Conservation (phyloP, 2,329 filamentous ascomycete species). For the Whalleya microplaca region DNA sequence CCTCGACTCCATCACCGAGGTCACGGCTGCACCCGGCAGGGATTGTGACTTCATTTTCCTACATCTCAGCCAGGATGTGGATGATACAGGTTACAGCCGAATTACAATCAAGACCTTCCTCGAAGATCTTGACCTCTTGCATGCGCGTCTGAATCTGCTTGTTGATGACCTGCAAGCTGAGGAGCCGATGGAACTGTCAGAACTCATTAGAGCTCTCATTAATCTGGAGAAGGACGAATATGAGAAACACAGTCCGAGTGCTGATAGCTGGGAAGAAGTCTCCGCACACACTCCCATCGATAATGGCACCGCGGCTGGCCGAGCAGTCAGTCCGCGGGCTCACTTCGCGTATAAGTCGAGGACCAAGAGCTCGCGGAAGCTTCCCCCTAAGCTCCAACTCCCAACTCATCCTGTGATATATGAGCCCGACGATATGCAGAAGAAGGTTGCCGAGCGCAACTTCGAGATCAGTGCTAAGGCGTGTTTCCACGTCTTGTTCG, state of each 20-base stretch:
- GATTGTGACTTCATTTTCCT: constrained; percentile 94
- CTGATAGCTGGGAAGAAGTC: constrained; percentile 91
- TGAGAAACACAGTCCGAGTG: constrained; percentile 68
- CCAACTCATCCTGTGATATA: constrained; percentile 81
- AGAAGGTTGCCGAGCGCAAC: constrained; percentile 74
- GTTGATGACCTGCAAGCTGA: constrained; percentile 79
- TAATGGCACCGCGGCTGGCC: constrained; percentile 53
- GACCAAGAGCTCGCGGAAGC: constrained; percentile 40
- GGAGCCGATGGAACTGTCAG: constrained; percentile 68
- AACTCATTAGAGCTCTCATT: constrained; percentile 72
- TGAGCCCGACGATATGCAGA: constrained; percentile 79
- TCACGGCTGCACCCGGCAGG: constrained; percentile 84
- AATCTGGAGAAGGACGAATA: constrained; percentile 70
- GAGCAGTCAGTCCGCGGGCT: constrained; percentile 40
- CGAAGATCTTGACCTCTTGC: constrained; percentile 81
- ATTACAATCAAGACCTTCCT: constrained; percentile 93
- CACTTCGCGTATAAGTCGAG: constrained; percentile 42
- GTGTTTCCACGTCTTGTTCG: constrained; percentile 94
- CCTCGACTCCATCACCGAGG: constrained; percentile 79
- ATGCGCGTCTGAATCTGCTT: constrained; percentile 82
- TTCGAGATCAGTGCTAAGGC: constrained; percentile 94
- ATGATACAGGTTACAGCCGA: constrained; percentile 67
- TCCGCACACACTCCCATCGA: constrained; percentile 63
- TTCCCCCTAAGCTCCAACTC: constrained; percentile 74
- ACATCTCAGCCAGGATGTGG: constrained; percentile 68